These are phyloP conservation scores for Tolypocladium capitatum DNA, from an alignment of 2,329 filamentous ascomycete genomes.

Conservation along the genomic window DNA sequence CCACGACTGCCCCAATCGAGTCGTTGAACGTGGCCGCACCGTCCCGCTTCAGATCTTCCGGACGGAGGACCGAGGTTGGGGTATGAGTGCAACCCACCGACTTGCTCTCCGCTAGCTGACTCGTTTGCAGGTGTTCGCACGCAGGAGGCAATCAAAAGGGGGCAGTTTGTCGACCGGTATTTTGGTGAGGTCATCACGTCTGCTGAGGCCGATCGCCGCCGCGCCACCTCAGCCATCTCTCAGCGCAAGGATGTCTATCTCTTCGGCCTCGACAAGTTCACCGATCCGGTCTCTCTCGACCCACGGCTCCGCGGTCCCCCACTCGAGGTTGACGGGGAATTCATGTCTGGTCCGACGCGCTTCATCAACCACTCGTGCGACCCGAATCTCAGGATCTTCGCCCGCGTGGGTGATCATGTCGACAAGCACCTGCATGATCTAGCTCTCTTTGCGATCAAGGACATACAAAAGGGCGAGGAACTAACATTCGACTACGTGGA, in stretches of 20 bases:
- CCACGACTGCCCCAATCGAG: constrained; percentile 53
- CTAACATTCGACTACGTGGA: constrained; percentile 72
- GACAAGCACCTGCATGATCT: constrained; percentile 65
- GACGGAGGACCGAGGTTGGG: constrained; percentile 63
- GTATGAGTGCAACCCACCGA: constrained; percentile 21
- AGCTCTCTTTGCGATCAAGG: constrained; percentile 57
- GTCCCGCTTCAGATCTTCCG: constrained; percentile 66
- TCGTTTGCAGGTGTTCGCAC: constrained; percentile 43
- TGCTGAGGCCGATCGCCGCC: constrained; percentile 50
- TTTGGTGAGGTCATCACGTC: constrained; percentile 58
- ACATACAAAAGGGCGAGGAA: constrained; percentile 54
- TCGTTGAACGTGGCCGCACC: constrained; percentile 61
- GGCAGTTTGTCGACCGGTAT: constrained; percentile 72
- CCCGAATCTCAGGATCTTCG: constrained; percentile 68
- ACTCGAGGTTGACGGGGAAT: constrained; percentile 57
- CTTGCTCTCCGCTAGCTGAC: not conserved
- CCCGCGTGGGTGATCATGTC: constrained; percentile 62
- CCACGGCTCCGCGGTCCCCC: constrained; percentile 40
- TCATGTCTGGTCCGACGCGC: constrained; percentile 62
- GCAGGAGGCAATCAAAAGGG: constrained; percentile 48
- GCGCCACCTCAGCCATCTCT: constrained; percentile 38
- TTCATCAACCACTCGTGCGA: constrained; percentile 79
- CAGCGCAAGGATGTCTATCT: constrained; percentile 65
- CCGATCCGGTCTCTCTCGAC: constrained; percentile 40
- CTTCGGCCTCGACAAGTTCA: constrained; percentile 73